phyloP scores from a whole-genome alignment of 768 basidiomycete species.

The Suillus subalutaceus region DNA sequence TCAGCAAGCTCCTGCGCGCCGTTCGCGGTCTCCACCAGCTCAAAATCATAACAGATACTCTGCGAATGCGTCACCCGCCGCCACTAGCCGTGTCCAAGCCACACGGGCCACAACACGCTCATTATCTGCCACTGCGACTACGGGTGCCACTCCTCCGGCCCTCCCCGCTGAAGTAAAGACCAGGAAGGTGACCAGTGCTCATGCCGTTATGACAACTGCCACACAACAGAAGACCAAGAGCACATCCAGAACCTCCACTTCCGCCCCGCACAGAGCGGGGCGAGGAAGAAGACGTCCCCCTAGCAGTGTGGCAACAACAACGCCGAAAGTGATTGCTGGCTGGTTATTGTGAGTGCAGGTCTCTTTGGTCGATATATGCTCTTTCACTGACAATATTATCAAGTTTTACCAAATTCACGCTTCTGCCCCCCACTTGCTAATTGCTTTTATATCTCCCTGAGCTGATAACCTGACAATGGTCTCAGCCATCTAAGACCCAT shows the following conservation, averaged over 20 bases:
- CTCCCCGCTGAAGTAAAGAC: slow-evolving; percentile 50
- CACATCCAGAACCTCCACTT: slow-evolving; percentile 39
- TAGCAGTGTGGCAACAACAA: slow-evolving; percentile 81
- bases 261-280: slow-evolving; percentile 33
- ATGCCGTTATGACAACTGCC: slow-evolving; percentile 49
- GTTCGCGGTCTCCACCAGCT: slow-evolving; percentile 60
- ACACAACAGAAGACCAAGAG: slow-evolving; percentile 43
- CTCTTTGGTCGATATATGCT: neutral
- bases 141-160: slow-evolving; percentile 38
- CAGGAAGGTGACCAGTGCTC: slow-evolving; percentile 69
- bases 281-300: slow-evolving; percentile 81
- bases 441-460: slow-evolving; percentile 2
- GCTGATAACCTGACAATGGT: neutral
- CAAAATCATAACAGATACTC: slow-evolving; percentile 42
- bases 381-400: neutral
- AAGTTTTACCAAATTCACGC: neutral
- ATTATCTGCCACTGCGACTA: slow-evolving; percentile 60
- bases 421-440: neutral
- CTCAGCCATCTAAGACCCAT: slow-evolving; percentile 27
- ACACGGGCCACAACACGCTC: slow-evolving; percentile 64
- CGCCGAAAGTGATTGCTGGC: slow-evolving; percentile 38
- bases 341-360: slow-evolving; percentile 1
- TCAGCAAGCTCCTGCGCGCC: slow-evolving; percentile 37
- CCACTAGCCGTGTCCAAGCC: slow-evolving; percentile 27
- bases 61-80: slow-evolving; percentile 19